Conservation (phyloP, 352 stramenopile species). For the Phytophthora macrochlamydospora region DNA sequence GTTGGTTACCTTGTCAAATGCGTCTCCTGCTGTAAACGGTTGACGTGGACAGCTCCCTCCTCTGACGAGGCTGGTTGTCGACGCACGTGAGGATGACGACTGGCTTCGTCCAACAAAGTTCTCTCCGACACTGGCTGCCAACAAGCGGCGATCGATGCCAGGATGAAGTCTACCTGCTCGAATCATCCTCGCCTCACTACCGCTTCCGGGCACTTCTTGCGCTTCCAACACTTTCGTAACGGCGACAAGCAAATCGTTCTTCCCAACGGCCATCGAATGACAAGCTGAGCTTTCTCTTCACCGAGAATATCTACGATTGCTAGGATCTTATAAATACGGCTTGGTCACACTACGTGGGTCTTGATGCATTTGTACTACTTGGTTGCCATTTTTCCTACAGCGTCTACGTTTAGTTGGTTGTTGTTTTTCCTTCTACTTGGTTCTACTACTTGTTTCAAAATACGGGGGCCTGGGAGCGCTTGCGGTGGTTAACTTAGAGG, state of each 20-base stretch:
- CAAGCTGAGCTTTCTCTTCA: no score
- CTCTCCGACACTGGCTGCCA: background rate
- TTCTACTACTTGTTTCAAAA: constrained; percentile 45
- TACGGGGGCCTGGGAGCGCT: constrained; percentile 5
- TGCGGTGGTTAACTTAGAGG: no score
- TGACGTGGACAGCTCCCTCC: no score
- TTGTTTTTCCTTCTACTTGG: background rate
- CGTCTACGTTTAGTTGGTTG: constrained; percentile 29
- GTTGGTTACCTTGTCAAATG: no score
- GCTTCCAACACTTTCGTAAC: background rate
- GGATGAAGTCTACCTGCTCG: background rate
- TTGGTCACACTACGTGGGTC: constrained; percentile 3
- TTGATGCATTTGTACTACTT: constrained; percentile 22
- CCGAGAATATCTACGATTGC: no score
- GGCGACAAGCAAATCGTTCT: no score
- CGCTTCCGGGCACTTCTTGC: background rate
- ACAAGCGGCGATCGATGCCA: background rate
- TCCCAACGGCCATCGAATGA: no score
- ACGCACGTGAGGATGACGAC: no score
- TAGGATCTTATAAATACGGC: background rate
- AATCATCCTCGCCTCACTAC: background rate
- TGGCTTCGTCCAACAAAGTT: background rate
- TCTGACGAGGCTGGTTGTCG: no score
- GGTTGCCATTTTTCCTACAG: constrained; percentile 18
- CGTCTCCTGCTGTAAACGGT: no score